Conservation (phyloP, 2,329 filamentous ascomycete genomes). For the Aspergillus jensenii region DNA sequence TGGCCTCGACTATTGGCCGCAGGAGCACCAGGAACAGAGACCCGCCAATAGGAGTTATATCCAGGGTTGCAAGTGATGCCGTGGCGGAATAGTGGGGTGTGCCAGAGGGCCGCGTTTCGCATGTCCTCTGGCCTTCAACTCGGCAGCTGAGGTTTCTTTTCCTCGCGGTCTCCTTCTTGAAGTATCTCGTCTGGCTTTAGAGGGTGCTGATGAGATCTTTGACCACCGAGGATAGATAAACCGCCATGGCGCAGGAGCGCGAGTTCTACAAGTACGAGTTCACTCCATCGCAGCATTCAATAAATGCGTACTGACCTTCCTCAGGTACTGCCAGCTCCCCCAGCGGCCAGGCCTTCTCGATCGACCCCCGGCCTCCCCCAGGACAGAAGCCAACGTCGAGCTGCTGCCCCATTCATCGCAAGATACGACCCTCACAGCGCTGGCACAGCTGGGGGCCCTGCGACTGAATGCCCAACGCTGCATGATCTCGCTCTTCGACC, state of each 20-base stretch:
- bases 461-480: slow-evolving; percentile 45
- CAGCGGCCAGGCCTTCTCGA: slow-evolving; percentile 6
- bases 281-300: background rate
- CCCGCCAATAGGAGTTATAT: background rate
- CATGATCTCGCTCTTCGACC: slow-evolving; percentile 55
- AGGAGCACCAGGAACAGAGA: background rate
- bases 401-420: slow-evolving; percentile 25
- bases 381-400: background rate
- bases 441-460: slow-evolving; percentile 51
- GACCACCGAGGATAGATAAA: background rate
- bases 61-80: background rate
- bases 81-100: background rate
- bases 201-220: background rate
- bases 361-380: slow-evolving; percentile 1
- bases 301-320: no score
- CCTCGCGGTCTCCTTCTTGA: background rate
- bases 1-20: no score
- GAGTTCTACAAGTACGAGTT: slow-evolving; percentile 12
- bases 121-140: background rate
- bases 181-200: background rate
- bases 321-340: slow-evolving; percentile 7
- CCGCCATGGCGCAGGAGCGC: slow-evolving; percentile 9
- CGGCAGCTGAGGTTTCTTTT: no score
- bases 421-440: slow-evolving; percentile 45
- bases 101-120: background rate